Evolutionary conservation across 805 yeast genomes (phyloP), one percentile per base, ranked within the genome.

Genomic region (Wickerhamomyces rabaulensis): DNA sequence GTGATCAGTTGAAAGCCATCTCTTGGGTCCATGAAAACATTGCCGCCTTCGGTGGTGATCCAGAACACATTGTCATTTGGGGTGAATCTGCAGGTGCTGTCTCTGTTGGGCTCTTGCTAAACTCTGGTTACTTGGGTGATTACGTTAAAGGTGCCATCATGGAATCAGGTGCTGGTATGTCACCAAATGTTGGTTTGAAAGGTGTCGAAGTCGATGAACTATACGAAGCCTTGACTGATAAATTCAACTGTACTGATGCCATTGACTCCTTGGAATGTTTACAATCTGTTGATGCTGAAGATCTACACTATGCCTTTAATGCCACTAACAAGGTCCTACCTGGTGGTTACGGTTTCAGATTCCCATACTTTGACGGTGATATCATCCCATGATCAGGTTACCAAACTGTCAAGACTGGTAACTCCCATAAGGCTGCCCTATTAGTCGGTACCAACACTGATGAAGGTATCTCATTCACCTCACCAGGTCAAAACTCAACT

Each of bases 51-150:
- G 73, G 73, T 13, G 74, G 74, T 23, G 56, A 69, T 46, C 60
- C 66, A 1, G 50, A 55, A 25, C 52, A 51, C 44, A 60, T 70
- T n/a, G 66, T 71, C 1, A 51, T 69, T n/a, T 56, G 64, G 52
- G 74, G 74, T 9, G 66, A 66, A 49, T 53, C 63, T 39, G 71
- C 74, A 13, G 74, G 74, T 21, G 70, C 58, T 5, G 43, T 46
- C 25, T 39, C 54, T 16, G 52, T 47, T 22, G 54, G 52, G 16
- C 45, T 48, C 47, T 31, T 53, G 20, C 6, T 53, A 15, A 17
- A 27, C 6, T 44, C 51, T 1, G 41, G 19, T 16, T 21, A 45
- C n/a, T 23, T 46, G 13, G 46, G 40, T 19, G 40, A 42, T 9
- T 52, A 37, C 41, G 21, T 53, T 22, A 49, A 47, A 27, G 57